Evolutionary conservation across 768 basidiomycete genomes (phyloP), one percentile per base, ranked within the genome.

Genomic region (Suillus plorans): DNA sequence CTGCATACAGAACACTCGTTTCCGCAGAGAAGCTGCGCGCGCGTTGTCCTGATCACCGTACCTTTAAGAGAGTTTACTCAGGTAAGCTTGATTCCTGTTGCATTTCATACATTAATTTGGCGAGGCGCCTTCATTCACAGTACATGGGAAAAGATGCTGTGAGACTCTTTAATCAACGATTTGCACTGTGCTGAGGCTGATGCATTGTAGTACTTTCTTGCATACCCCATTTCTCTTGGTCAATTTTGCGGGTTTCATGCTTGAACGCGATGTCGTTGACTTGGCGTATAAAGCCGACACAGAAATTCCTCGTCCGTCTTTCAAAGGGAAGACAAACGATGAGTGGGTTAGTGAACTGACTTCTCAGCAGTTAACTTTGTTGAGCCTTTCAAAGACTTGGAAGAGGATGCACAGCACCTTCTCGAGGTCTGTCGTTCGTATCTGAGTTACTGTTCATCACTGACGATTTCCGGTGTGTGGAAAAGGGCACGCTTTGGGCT

Each of bases 161-260:
- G 68, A 73, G 81, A 71, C 22, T 18, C 14, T 18, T 18, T 12
- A 20, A 57, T 52, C 12, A 9, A 39, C 2, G 8, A 8, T 41
- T 37, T 58, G 25, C 20, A 39, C 1, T 37, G 1, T 36, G 28
- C 25, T 50, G 34, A 37, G 20, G 12, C 39, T 61, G 60, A 67
- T 8, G 52, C 66, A 58, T 47, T 25, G 16, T 44, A 91, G 89
- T 85, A 85, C 69, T 71, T 89, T 45, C 80, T 90, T 20, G 83
- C 81, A 2, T 90, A 91, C 72, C 85, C 88, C 0, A 85, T 91
- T 13, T 79, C 84, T 4, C 78, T 79, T 39, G 87, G 88, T 92
- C 68, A 92, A 90, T 68, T 81, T 90, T 63, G 89, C 83, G 18
- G 87, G 86, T 1, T 87, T 88, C 69, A 79, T 74, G 22, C 72